Evolutionary conservation across 305 asterid species (phyloP).

Genomic region (Stenogyne calaminthoides): DNA sequence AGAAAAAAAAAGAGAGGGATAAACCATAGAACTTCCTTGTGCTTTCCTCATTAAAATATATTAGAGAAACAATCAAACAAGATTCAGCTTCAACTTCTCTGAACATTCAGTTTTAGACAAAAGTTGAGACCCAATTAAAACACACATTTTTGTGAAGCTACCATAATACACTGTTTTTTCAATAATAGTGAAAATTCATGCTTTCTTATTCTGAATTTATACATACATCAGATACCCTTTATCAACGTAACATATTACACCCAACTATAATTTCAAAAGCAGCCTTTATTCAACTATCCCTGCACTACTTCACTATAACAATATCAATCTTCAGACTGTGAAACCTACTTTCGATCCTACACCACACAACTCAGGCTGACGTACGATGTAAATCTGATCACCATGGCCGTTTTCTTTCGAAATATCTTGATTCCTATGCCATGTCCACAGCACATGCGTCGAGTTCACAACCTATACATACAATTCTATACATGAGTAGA

Average conservation of each 20-base stretch:
- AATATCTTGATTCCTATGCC: constrained; percentile 87
- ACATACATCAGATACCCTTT: too few relatives aligned
- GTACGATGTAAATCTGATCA: constrained; percentile 75
- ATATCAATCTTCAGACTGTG: neutral
- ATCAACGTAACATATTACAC: neutral
- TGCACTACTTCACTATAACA: neutral
- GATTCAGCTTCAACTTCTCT: neutral
- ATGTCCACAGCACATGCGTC: constrained; percentile 84
- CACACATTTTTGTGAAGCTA: neutral
- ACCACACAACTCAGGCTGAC: constrained; percentile 68
- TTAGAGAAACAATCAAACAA: neutral
- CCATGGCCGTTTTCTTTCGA: constrained; percentile 60
- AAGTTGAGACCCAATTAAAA: neutral
- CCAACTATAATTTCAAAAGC: too few relatives aligned
- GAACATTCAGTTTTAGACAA: neutral
- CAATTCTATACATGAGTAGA: neutral
- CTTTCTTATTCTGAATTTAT: too few relatives aligned
- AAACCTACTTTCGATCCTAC: constrained; percentile 42
- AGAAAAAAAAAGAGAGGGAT: too few relatives aligned
- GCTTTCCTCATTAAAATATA: too few relatives aligned
- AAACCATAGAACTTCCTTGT: too few relatives aligned
- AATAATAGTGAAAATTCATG: too few relatives aligned
- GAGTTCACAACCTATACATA: constrained; percentile 63
- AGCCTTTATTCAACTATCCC: neutral
- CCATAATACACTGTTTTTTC: too few relatives aligned